phyloP scores from a whole-genome alignment of 2,329 filamentous ascomycete genomes.

The Periconia sp. region DNA sequence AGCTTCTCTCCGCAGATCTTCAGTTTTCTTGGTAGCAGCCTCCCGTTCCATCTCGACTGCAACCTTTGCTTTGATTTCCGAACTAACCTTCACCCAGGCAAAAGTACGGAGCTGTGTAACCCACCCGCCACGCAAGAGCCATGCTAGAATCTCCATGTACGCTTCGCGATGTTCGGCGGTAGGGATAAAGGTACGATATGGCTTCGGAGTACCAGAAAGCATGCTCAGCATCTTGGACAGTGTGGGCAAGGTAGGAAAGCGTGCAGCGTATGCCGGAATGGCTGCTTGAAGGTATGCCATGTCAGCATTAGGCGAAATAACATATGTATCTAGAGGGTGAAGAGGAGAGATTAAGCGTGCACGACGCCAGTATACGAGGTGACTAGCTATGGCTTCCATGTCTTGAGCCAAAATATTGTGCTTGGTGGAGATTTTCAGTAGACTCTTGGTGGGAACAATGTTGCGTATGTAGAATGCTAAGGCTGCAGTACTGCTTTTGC shows the following conservation, averaged over 20 bases:
- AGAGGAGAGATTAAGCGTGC: constrained; percentile 91
- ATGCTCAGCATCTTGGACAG: constrained; percentile 87
- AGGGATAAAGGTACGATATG: constrained; percentile 84
- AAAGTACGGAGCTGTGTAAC: constrained; percentile 93
- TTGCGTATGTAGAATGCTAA: constrained; percentile 75
- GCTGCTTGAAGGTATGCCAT: constrained; percentile 73
- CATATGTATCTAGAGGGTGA: constrained; percentile 87
- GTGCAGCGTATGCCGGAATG: constrained; percentile 72
- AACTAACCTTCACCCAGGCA: constrained; percentile 83
- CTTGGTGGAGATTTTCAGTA: constrained; percentile 75
- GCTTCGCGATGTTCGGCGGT: constrained; percentile 84
- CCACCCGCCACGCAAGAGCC: constrained; percentile 91
- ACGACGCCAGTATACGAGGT: constrained; percentile 95
- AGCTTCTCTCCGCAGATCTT: constrained; percentile 34
- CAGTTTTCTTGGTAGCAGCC: constrained; percentile 35
- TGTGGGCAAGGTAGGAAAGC: constrained; percentile 83
- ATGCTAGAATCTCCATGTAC: constrained; percentile 91
- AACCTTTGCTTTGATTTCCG: constrained; percentile 82
- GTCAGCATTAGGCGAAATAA: constrained; percentile 89
- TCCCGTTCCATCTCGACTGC: constrained; percentile 69
- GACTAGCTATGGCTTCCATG: constrained; percentile 85
- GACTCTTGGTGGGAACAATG: constrained; percentile 65
- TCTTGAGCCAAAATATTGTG: constrained; percentile 78
- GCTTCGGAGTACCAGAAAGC: constrained; percentile 78
- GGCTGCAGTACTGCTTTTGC: constrained; percentile 75